Evolutionary conservation across 305 asterid genomes (phyloP), one percentile per base, ranked within the genome.

Genomic region (Fraxinus dipetala): DNA sequence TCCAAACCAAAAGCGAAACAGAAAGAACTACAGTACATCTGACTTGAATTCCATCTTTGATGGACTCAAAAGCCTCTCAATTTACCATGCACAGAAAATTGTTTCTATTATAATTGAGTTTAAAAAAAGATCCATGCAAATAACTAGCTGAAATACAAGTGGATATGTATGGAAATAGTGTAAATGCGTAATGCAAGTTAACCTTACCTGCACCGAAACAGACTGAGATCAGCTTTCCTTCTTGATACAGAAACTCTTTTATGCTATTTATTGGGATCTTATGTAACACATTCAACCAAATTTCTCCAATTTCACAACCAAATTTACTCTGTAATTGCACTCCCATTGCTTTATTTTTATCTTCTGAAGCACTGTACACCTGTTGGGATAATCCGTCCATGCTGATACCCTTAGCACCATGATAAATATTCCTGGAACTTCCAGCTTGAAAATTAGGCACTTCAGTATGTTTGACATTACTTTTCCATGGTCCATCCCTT

Each of bases 161-260:
- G 61, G 61, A 51, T 51, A 51, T 16, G 22, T 51, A 51, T 51
- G 61, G 22, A 14, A 51, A 51, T 51, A 51, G 61, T 16, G 56
- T 11, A 26, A 69, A 45, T 8, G 76, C 72, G 80, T 24, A 36
- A 2, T 35, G 80, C 70, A 72, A 34, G 77, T 31, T 76, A 67
- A 78, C 38, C 84, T 77, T 95, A 96, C 99, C 99, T 93, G 94
- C 87, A 63, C 97, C 98, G 81, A 88, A 90, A 87, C 89, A 88
- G 87, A 94, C 87, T 0, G 97, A 91, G 82, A 90, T 84, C 81
- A 96, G 95, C 94, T 90, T 93, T 83, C 95, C 99, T 91, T 96
- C 97, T 63, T 82, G 89, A 87, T 84, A 83, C 92, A 96, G 80
- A 86, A 96, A 94, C 90, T 94, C 93, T 85, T 87, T 89, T 61